phyloP scores from a whole-genome alignment of 352 stramenopile species.

The Plasmopara halstedii region DNA sequence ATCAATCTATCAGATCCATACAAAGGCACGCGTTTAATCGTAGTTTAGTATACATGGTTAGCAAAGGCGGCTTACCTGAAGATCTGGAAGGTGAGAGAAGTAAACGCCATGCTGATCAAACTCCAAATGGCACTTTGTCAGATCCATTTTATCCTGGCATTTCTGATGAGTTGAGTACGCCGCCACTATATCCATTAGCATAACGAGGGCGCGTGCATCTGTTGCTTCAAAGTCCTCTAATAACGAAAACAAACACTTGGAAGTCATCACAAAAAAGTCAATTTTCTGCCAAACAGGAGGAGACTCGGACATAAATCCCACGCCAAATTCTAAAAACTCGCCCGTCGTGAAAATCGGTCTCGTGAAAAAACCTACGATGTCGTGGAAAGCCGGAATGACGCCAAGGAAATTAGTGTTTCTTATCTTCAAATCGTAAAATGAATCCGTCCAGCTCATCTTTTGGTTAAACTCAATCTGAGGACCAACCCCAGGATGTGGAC shows the following conservation, averaged over 20 bases:
- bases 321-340: slow-evolving; percentile 47
- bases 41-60: background rate
- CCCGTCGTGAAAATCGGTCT: slow-evolving; percentile 35
- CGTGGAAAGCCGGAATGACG: slow-evolving; percentile 57
- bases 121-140: slow-evolving; percentile 76
- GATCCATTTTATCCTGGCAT: slow-evolving; percentile 38
- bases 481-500: slow-evolving; percentile 59
- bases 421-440: slow-evolving; percentile 53
- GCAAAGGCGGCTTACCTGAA: slow-evolving; percentile 42
- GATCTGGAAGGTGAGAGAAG: slow-evolving; percentile 78
- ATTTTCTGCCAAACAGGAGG: slow-evolving; percentile 73
- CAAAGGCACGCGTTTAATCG: slow-evolving; percentile 1
- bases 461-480: slow-evolving; percentile 76
- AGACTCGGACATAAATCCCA: slow-evolving; percentile 56
- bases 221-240: slow-evolving; percentile 73
- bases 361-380: slow-evolving; percentile 61
- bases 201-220: slow-evolving; percentile 64
- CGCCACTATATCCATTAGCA: slow-evolving; percentile 60
- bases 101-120: slow-evolving; percentile 77
- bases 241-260: slow-evolving; percentile 66
- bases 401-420: slow-evolving; percentile 76
- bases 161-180: slow-evolving; percentile 62
- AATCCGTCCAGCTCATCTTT: slow-evolving; percentile 71
- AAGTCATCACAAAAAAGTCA: slow-evolving; percentile 61
- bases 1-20: slow-evolving; percentile 45